Base-by-base conservation (phyloP, 1,284 basidiomycete genomes). In the Cutaneotrichosporon mucoides region DNA sequence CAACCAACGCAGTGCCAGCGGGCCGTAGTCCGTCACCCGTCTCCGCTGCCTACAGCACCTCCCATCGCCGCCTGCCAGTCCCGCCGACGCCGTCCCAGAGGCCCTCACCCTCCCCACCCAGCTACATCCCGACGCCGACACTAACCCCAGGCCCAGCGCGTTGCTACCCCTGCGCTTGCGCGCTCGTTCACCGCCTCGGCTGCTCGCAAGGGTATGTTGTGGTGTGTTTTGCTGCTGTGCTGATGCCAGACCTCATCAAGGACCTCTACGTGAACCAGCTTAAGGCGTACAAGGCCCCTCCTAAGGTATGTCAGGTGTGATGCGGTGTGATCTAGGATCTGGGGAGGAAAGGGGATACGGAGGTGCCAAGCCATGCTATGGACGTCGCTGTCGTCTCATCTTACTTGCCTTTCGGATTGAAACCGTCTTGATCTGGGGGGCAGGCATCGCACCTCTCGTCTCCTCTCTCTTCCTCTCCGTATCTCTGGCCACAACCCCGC, bases 221-320 rank as follows among this genome's bases (percentile, higher is more conserved):
- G 10, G 51, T 49, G 13, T 41, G 10, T 12, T 16, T 15, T 13
- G 38, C 7, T 44, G 5, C 9, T 37, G 41, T 24, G 51, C 60
- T 55, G 41, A 53, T 38, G 2, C 8, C 73, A 95, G 93, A 96
- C 82, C 82, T 95, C 71, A 83, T 97, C 60, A 90, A 95, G 84
- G 92, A 96, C 68, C 78, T 95, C 59, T 97, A 97, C 81, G 72
- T 97, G 69, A 86, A 84, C 73, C 89, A 95, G 82, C 84, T 97
- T 75, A 95, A 90, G 82, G 78, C 84, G 15, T 97, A 94, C 86
- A 95, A 92, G 83, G 77, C 82, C 40, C 78, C 79, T 57, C 63
- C 76, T 47, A 68, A 76, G 69, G 77, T 79, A 53, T 55, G 77
- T 74, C 33, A 16, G 5, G 46, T 24, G 24, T 24, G 24, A 11